Evolutionary conservation across 768 basidiomycete genomes (phyloP).

Genomic region (Mycena albidolilacea): DNA sequence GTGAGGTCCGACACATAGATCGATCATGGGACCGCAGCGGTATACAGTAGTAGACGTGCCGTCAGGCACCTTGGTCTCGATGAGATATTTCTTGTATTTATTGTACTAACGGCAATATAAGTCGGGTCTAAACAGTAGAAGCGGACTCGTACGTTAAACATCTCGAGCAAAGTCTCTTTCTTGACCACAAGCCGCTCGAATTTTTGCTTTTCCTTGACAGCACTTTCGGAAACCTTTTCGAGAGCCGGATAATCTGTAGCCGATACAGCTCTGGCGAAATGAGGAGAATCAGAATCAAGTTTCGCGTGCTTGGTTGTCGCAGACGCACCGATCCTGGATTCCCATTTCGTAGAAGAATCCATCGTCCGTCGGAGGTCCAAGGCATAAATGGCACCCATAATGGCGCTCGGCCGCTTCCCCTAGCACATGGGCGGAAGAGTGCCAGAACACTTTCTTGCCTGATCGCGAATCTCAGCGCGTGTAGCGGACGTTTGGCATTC

Average conservation of each 20-base stretch:
- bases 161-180: slow-evolving; percentile 95
- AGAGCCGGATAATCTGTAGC: slow-evolving; percentile 89
- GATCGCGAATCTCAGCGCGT: slow-evolving; percentile 27
- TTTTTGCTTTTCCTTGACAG: slow-evolving; percentile 96
- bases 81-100: slow-evolving; percentile 97
- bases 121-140: slow-evolving; percentile 21
- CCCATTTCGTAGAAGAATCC: slow-evolving; percentile 99
- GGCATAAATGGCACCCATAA: slow-evolving; percentile 96
- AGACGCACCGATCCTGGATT: slow-evolving; percentile 79
- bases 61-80: slow-evolving; percentile 95
- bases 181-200: slow-evolving; percentile 95
- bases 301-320: neutral
- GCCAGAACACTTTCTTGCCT: slow-evolving; percentile 99
- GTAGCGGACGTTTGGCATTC: neutral
- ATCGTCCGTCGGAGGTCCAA: slow-evolving; percentile 97
- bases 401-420: slow-evolving; percentile 97
- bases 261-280: slow-evolving; percentile 73
- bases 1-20: slow-evolving; percentile 97
- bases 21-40: slow-evolving; percentile 98
- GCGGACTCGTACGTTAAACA: slow-evolving; percentile 83
- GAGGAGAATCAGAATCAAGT: slow-evolving; percentile 16
- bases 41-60: slow-evolving; percentile 98
- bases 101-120: slow-evolving; percentile 80
- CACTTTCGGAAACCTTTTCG: slow-evolving; percentile 89
- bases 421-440: slow-evolving; percentile 97